Percentiles rank a stretch among this genome's conserved stretches.
Conservation (phyloP, 2,329 filamentous ascomycete species). For the Domatiomyces globalis region DNA sequence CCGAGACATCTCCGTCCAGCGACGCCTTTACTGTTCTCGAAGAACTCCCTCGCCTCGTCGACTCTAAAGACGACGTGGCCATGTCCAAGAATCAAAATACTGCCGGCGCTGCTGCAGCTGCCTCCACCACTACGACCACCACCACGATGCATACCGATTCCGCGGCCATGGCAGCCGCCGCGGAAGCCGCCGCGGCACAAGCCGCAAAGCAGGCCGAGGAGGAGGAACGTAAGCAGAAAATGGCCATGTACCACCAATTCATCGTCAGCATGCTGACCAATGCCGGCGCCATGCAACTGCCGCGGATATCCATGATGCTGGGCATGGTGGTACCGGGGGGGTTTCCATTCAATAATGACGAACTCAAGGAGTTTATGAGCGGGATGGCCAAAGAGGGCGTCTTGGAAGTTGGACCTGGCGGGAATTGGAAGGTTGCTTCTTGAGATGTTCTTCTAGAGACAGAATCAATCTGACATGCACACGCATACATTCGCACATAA, state of each 20-base stretch:
- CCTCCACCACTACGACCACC: not conserved
- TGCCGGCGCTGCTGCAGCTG: slow-evolving; percentile 11
- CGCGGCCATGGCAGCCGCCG: slow-evolving; percentile 25
- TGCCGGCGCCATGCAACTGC: slow-evolving; percentile 66
- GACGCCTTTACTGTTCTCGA: slow-evolving; percentile 46
- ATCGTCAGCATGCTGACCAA: slow-evolving; percentile 93
- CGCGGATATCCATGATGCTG: slow-evolving; percentile 84
- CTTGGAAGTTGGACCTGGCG: slow-evolving; percentile 51
- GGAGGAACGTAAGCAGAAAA: slow-evolving; percentile 52
- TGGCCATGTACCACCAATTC: slow-evolving; percentile 74
- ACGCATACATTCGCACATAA: too few species aligned
- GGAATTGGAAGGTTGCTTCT: slow-evolving; percentile 46
- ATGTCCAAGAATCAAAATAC: slow-evolving; percentile 13
- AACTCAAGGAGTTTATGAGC: slow-evolving; percentile 64
- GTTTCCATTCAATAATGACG: slow-evolving; percentile 79
- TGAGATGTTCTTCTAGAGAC: not conserved
- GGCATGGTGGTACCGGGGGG: slow-evolving; percentile 79
- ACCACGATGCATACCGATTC: slow-evolving; percentile 4
- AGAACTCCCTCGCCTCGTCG: slow-evolving; percentile 24
- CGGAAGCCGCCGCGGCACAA: slow-evolving; percentile 28
- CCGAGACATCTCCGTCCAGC: slow-evolving; percentile 27
- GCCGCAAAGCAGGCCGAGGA: slow-evolving; percentile 34
- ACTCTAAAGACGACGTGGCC: slow-evolving; percentile 14
- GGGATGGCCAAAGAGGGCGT: slow-evolving; percentile 61
- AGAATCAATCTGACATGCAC: not conserved